phyloP scores from a whole-genome alignment of 2,329 filamentous ascomycete genomes.

The Ophiobolus disseminans region DNA sequence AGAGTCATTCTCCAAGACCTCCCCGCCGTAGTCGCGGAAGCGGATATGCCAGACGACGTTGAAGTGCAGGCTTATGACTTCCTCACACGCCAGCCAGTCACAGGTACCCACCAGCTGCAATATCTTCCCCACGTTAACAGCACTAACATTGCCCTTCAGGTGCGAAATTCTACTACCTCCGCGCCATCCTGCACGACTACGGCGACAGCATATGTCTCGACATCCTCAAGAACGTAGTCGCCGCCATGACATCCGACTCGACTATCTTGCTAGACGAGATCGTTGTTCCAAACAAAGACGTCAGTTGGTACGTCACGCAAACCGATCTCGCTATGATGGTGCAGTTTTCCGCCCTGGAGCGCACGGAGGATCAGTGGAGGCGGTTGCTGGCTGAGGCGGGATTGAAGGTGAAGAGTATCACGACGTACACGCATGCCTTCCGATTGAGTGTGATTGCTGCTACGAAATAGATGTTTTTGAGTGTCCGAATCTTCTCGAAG shows the following conservation, averaged over 20 bases:
- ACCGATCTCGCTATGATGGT: conserved; percentile 52
- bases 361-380: conserved; percentile 48
- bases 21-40: conserved; percentile 35
- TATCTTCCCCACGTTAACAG: not conserved
- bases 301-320: conserved; percentile 40
- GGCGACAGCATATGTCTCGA: conserved; percentile 38
- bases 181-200: conserved; percentile 52
- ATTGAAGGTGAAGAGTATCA: not conserved
- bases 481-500: too few species aligned
- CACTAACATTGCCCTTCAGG: conserved; percentile 9
- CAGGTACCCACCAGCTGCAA: conserved; percentile 22
- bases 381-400: conserved; percentile 18
- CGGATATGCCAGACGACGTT: conserved; percentile 35
- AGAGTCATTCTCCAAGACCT: conserved; percentile 53
- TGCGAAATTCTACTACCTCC: conserved; percentile 49
- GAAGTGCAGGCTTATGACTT: conserved; percentile 37
- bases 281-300: conserved; percentile 48
- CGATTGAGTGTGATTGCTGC: too few species aligned
- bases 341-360: conserved; percentile 43
- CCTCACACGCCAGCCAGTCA: conserved; percentile 35
- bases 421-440: too few species aligned
- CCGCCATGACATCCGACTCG: conserved; percentile 46
- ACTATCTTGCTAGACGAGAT: conserved; percentile 53
- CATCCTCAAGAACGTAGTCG: conserved; percentile 46
- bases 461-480: too few species aligned